Evolutionary conservation across 306 rosid genomes (phyloP).

Genomic region (Vigna radiata): DNA sequence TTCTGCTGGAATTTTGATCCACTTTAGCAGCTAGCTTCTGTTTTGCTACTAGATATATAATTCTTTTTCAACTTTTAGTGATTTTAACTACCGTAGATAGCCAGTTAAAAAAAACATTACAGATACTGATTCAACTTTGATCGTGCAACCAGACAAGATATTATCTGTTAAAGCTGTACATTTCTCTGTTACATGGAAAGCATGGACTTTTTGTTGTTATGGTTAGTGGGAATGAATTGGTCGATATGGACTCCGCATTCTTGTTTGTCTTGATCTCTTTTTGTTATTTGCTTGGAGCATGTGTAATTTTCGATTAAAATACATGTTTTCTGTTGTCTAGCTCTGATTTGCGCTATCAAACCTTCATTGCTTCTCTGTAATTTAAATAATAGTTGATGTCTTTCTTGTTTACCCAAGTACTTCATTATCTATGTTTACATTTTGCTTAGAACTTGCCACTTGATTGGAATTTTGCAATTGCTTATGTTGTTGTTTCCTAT

Average conservation of each 20-base stretch:
- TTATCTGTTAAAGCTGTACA: background rate
- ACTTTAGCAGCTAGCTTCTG: conserved; percentile 8
- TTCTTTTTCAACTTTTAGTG: conserved; percentile 17
- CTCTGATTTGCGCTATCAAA: conserved; percentile 35
- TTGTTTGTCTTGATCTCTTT: conserved; percentile 28
- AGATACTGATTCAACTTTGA: conserved; percentile 15
- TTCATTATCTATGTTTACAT: conserved; percentile 17
- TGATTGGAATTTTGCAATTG: conserved; percentile 32
- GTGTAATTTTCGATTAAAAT: conserved; percentile 24
- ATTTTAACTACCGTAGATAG: background rate
- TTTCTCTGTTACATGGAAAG: conserved; percentile 25
- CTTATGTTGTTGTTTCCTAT: conserved; percentile 15
- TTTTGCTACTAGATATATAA: background rate
- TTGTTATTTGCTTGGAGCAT: conserved; percentile 19
- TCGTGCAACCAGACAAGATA: conserved; percentile 8
- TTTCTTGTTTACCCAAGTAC: conserved; percentile 30
- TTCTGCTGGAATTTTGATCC: conserved; percentile 14
- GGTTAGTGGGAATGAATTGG: conserved; percentile 35
- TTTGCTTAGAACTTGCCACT: conserved; percentile 27
- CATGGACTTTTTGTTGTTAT: conserved; percentile 13
- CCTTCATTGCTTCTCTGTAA: conserved; percentile 10
- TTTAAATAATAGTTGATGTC: conserved; percentile 19
- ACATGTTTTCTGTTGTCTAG: conserved; percentile 24
- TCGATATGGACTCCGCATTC: conserved; percentile 8
- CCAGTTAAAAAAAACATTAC: too few relatives aligned